Conservation (phyloP, 2,329 filamentous ascomycete genomes). For the Pochonia chlamydosporia region DNA sequence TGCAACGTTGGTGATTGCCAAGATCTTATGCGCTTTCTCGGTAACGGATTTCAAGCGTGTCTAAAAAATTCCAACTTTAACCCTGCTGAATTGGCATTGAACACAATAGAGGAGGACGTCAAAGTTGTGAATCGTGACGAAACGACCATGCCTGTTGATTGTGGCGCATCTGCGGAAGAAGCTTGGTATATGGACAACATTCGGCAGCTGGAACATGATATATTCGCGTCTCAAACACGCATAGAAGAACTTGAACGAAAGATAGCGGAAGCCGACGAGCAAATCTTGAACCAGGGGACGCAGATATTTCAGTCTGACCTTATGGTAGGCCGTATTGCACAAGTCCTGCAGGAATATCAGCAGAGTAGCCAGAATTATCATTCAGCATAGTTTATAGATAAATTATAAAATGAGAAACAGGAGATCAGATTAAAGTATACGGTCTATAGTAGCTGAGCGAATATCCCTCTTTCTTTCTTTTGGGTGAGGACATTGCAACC, state of each 20-base stretch:
- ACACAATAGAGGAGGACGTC: not conserved
- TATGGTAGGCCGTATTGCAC: not conserved
- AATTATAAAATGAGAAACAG: not conserved
- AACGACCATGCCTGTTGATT: not conserved
- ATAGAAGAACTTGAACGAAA: not conserved
- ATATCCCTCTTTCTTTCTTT: too few relatives aligned
- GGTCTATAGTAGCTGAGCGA: too few relatives aligned
- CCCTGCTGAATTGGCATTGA: not conserved
- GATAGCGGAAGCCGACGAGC: not conserved
- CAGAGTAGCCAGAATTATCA: not conserved
- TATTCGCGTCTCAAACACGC: not conserved
- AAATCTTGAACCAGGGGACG: not conserved
- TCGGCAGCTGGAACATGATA: not conserved
- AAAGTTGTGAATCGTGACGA: not conserved
- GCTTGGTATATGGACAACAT: not conserved
- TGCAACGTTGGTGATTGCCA: not conserved
- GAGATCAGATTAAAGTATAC: not conserved
- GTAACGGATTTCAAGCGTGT: not conserved
- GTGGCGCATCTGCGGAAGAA: not conserved
- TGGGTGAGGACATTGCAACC: too few relatives aligned
- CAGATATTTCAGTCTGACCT: not conserved
- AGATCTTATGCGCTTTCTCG: not conserved
- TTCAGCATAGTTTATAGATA: not conserved
- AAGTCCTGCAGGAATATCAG: not conserved
- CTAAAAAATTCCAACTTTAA: not conserved